Conservation (phyloP, 1,284 basidiomycete genomes). For the Porphyrellus sp. region DNA sequence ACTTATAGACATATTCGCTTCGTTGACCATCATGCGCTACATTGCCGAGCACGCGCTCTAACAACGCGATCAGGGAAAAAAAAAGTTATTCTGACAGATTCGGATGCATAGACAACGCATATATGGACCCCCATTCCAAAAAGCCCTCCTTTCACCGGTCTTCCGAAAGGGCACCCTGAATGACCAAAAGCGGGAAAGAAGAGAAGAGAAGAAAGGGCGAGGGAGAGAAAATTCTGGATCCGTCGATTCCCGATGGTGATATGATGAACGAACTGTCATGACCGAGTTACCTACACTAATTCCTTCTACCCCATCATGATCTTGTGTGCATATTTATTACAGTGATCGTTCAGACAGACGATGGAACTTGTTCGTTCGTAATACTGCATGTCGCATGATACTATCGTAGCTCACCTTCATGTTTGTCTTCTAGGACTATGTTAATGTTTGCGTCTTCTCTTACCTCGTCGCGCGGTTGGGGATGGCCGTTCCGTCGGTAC, state of each 20-base stretch:
- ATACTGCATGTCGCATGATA: not conserved
- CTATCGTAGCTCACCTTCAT: not conserved
- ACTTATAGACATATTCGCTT: conserved; percentile 53
- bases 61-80: not conserved
- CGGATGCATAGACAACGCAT: not conserved
- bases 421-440: not conserved
- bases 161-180: conserved; percentile 2
- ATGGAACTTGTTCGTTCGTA: not conserved
- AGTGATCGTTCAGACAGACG: not conserved
- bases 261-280: not conserved
- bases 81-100: not conserved
- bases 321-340: not conserved
- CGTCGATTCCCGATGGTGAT: not conserved
- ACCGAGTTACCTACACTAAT: not conserved
- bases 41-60: conserved; percentile 47
- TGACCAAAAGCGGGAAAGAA: conserved; percentile 1
- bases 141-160: conserved; percentile 3
- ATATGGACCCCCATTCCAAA: conserved; percentile 3
- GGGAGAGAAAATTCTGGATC: too few species aligned
- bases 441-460: too few species aligned
- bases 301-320: not conserved
- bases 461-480: too few species aligned
- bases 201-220: conserved; percentile 1
- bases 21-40: conserved; percentile 65
- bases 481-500: not conserved